A percentile compares a stretch with the other conserved stretches of the same genome.
phyloP scores from a whole-genome alignment of 345 rosid genomes.

The Rhizophora mangle region DNA sequence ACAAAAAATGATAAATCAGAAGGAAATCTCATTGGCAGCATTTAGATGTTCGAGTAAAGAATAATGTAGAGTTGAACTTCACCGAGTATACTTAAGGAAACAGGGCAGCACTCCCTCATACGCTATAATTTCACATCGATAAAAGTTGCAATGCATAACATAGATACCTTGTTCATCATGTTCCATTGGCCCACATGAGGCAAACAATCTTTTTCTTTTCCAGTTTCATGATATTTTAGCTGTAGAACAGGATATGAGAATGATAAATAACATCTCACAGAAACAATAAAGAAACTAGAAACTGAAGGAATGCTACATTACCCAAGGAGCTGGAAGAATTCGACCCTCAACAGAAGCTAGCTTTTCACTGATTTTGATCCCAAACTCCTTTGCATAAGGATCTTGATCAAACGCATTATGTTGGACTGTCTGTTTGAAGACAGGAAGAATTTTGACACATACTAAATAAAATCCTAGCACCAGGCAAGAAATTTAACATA shows the following conservation, averaged over 20 bases:
- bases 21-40: neutral
- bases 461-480: neutral
- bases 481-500: neutral
- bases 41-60: neutral
- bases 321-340: constrained; percentile 99
- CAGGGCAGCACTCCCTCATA: neutral
- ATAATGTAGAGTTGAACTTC: too few relatives aligned
- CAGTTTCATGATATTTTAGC: constrained; percentile 98
- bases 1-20: neutral
- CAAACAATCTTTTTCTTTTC: constrained; percentile 93
- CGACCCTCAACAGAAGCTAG: constrained; percentile 93
- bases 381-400: constrained; percentile 95
- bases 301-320: constrained; percentile 25
- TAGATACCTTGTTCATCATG: constrained; percentile 93
- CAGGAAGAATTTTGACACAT: constrained; percentile 7
- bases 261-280: neutral
- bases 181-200: constrained; percentile 99
- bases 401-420: constrained; percentile 89
- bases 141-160: neutral
- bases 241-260: constrained; percentile 31
- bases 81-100: neutral
- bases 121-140: too few relatives aligned
- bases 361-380: constrained; percentile 86
- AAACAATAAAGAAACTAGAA: neutral
- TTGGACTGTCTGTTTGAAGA: constrained; percentile 64